Conservation (phyloP, 306 rosid genomes). For the Gynostemma pentaphyllum region DNA sequence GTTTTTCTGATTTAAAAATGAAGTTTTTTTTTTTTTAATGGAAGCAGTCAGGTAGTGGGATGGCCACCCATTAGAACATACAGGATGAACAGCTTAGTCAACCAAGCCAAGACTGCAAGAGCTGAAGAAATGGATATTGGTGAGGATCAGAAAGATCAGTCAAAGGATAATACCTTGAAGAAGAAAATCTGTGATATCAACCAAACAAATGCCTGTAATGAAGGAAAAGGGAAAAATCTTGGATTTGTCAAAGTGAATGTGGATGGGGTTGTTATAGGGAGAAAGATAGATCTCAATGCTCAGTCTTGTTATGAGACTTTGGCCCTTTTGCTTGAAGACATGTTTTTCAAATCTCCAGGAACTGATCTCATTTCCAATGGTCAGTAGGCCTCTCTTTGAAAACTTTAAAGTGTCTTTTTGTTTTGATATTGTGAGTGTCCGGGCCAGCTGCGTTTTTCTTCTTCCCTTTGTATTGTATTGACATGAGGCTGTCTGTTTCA, state of each 20-base stretch:
- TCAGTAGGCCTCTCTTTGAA: constrained; percentile 9
- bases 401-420: too few species aligned
- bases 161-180: constrained; percentile 1
- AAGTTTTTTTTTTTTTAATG: not conserved
- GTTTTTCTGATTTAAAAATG: not conserved
- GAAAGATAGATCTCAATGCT: constrained; percentile 56
- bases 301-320: constrained; percentile 46
- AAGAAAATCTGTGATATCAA: constrained; percentile 9
- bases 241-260: constrained; percentile 58
- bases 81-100: constrained; percentile 52
- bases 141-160: constrained; percentile 17
- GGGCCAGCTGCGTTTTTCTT: too few species aligned
- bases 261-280: constrained; percentile 52
- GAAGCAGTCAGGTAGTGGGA: constrained; percentile 63
- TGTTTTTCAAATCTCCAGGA: constrained; percentile 34
- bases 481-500: not conserved
- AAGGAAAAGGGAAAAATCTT: constrained; percentile 30
- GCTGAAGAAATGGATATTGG: constrained; percentile 20
- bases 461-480: not conserved
- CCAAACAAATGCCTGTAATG: too few species aligned
- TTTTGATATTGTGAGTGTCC: too few species aligned
- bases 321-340: constrained; percentile 44
- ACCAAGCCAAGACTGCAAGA: constrained; percentile 39
- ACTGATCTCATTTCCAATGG: constrained; percentile 21
- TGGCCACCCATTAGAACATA: constrained; percentile 63